Conservation (phyloP, 73 alveolate species). For the Tetrahymena borealis region DNA sequence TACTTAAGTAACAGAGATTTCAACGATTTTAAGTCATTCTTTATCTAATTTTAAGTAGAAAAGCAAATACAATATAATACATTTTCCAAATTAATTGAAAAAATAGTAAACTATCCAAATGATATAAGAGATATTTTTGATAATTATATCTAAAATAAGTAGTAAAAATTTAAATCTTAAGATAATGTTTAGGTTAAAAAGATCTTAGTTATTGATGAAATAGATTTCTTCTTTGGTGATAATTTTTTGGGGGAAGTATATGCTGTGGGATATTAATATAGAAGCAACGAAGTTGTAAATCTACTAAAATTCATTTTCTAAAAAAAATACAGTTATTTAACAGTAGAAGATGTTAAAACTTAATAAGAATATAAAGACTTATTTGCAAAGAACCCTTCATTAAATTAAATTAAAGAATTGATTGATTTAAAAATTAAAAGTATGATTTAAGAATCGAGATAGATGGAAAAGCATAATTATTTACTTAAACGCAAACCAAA, state of each 20-base stretch:
- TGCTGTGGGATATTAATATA: not conserved
- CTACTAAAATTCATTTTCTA: too few relatives aligned
- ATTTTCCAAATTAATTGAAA: not conserved
- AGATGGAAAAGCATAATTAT: not conserved
- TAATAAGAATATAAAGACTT: not conserved
- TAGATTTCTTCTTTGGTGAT: not conserved
- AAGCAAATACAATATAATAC: not conserved
- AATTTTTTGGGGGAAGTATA: not conserved
- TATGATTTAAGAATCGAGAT: not conserved
- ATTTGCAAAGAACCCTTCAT: not conserved
- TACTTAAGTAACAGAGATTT: not conserved
- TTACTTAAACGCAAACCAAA: not conserved
- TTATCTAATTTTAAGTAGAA: not conserved
- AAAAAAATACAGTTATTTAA: not conserved
- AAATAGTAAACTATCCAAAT: not conserved
- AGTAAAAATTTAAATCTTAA: not conserved
- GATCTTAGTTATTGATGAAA: not conserved
- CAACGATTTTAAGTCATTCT: not conserved
- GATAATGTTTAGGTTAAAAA: not conserved
- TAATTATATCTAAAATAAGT: not conserved
- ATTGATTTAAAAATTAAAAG: not conserved
- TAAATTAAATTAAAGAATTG: not conserved
- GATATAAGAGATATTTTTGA: not conserved
- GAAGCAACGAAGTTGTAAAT: not conserved
- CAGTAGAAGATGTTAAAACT: not conserved